These are phyloP conservation scores for Venturia aucupariae DNA, from an alignment of 2,329 filamentous ascomycete species.

Conservation along the genomic window DNA sequence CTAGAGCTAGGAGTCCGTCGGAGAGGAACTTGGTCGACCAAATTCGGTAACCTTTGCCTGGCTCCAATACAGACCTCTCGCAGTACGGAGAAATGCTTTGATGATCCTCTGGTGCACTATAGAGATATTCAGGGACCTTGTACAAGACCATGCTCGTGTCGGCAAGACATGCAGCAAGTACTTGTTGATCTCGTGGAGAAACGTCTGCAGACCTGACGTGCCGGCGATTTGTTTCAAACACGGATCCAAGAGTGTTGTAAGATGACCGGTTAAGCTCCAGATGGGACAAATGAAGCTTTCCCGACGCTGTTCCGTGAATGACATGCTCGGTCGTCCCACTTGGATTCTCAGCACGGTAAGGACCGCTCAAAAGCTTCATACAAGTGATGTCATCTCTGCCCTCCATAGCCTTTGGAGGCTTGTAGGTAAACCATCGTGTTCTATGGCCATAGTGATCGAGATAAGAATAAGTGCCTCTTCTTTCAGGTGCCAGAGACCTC, in stretches of 20 bases:
- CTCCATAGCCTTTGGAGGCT: slow-evolving; percentile 40
- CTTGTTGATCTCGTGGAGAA: slow-evolving; percentile 29
- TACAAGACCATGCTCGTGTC: slow-evolving; percentile 29
- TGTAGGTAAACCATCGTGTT: slow-evolving; percentile 43
- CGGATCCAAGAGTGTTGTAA: slow-evolving; percentile 6
- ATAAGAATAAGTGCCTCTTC: slow-evolving; percentile 18
- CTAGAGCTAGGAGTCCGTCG: slow-evolving; percentile 41
- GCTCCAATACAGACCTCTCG: slow-evolving; percentile 1
- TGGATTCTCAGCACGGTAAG: slow-evolving; percentile 26
- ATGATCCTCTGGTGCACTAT: slow-evolving; percentile 6
- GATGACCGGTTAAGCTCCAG: slow-evolving; percentile 21
- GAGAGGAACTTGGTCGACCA: slow-evolving; percentile 48
- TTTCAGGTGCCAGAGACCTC: slow-evolving; percentile 21
- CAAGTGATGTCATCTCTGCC: slow-evolving; percentile 51
- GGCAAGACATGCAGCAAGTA: slow-evolving; percentile 45
- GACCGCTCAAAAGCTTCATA: slow-evolving; percentile 42
- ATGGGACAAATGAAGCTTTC: slow-evolving; percentile 37
- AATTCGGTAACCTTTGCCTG: slow-evolving; percentile 1
- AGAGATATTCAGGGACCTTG: slow-evolving; percentile 11
- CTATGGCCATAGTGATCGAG: slow-evolving; percentile 27
- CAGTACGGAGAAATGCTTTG: slow-evolving; percentile 1
- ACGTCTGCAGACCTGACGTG: slow-evolving; percentile 41
- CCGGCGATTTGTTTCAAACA: slow-evolving; percentile 7
- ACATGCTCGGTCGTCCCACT: slow-evolving; percentile 33
- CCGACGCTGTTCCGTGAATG: slow-evolving; percentile 48